A percentile compares a stretch with the other conserved stretches of the same genome.
Conservation (phyloP, 164 flowering plant species). For the Dillenia turbinata region DNA sequence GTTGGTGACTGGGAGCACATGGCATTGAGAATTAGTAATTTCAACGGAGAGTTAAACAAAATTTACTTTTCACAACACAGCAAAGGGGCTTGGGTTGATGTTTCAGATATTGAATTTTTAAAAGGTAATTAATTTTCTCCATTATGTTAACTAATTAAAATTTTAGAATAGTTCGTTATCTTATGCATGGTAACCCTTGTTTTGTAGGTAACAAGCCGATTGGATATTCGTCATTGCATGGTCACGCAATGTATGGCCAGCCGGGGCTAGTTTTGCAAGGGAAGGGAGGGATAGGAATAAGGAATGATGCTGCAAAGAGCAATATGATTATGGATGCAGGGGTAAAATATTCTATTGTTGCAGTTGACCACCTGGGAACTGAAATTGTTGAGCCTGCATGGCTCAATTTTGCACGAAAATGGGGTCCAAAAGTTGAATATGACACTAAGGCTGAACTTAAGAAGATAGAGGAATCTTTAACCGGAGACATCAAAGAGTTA, state of each 20-base stretch:
- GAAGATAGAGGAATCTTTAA: constrained; percentile 13
- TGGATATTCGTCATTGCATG: constrained; percentile 39
- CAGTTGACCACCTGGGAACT: constrained; percentile 26
- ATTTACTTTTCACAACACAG: constrained; percentile 42
- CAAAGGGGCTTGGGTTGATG: constrained; percentile 36
- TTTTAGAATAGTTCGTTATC: too few relatives aligned
- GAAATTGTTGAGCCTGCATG: constrained; percentile 23
- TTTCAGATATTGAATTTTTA: constrained; percentile 37
- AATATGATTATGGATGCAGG: constrained; percentile 29
- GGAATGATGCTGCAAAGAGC: constrained; percentile 40
- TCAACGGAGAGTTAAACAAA: constrained; percentile 40
- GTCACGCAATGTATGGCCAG: constrained; percentile 40
- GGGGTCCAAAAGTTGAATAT: constrained; percentile 7
- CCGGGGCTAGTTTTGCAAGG: constrained; percentile 41
- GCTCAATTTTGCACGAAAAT: constrained; percentile 4
- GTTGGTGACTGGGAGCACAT: constrained; percentile 69
- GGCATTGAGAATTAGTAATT: constrained; percentile 51
- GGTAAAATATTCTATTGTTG: constrained; percentile 15
- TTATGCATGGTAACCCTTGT: too few relatives aligned
- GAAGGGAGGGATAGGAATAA: constrained; percentile 30
- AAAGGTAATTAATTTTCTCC: constrained; percentile 1
- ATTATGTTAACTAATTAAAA: too few relatives aligned
- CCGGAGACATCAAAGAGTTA: constrained; percentile 3
- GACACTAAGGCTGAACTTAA: constrained; percentile 8
- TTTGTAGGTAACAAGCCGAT: constrained; percentile 26